phyloP scores from a whole-genome alignment of 192 early-diverging fungal species.

The Coemansia sp. region DNA sequence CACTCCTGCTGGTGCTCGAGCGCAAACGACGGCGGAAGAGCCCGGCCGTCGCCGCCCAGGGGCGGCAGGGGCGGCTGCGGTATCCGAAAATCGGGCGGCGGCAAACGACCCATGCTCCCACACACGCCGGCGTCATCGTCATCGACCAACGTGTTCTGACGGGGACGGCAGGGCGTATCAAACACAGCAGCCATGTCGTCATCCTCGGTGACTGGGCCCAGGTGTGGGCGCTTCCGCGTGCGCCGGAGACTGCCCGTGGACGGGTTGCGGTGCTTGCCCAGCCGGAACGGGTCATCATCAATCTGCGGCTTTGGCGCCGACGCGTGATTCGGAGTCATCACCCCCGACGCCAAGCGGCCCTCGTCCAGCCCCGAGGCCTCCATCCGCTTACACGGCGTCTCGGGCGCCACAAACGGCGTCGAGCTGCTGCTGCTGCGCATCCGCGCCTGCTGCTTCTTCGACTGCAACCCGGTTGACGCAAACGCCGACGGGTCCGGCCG shows the following conservation, averaged over 20 bases:
- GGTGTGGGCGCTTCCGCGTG: constrained; percentile 41
- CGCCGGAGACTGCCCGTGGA: constrained; percentile 42
- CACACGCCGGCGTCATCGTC: constrained; percentile 25
- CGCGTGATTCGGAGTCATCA: background rate
- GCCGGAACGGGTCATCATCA: no score
- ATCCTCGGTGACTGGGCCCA: constrained; percentile 11
- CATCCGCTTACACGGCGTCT: constrained; percentile 42
- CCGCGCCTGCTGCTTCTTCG: constrained; percentile 40
- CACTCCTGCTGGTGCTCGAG: constrained; percentile 28
- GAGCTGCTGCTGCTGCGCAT: no score
- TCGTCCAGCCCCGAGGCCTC: background rate
- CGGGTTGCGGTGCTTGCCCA: constrained; percentile 45
- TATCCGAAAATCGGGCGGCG: constrained; percentile 36
- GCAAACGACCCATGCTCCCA: no score
- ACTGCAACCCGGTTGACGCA: constrained; percentile 44
- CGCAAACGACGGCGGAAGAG: constrained; percentile 30
- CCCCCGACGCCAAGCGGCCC: constrained; percentile 2
- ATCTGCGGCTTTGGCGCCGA: constrained; percentile 3
- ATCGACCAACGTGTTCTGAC: constrained; percentile 46
- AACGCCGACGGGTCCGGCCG: constrained; percentile 47
- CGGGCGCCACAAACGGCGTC: constrained; percentile 28
- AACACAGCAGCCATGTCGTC: no score
- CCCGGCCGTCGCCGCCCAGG: background rate
- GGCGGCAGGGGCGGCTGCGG: no score
- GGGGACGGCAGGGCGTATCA: constrained; percentile 38